These are phyloP conservation scores for Neurospora sp. DNA, from an alignment of 495 filamentous ascomycete species.

Conservation along the genomic window DNA sequence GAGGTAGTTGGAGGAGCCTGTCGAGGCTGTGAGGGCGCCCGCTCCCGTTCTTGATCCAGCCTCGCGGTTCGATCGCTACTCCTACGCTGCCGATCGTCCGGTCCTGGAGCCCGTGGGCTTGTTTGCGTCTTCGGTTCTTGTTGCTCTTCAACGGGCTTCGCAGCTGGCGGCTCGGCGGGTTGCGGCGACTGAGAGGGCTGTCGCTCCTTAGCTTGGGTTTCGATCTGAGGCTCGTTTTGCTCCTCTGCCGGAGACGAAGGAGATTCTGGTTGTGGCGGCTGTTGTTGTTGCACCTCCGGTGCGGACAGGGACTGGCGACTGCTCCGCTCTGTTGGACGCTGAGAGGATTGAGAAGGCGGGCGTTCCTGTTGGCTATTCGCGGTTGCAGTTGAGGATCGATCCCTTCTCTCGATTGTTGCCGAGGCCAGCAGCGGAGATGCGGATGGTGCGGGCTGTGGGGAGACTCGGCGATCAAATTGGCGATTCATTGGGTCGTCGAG, in stretches of 20 bases:
- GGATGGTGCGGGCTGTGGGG: not conserved
- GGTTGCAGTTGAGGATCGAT: not conserved
- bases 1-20: slow-evolving; percentile 5
- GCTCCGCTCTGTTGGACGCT: not conserved
- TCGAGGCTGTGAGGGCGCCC: slow-evolving; percentile 10
- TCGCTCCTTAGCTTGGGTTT: not conserved
- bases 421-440: not conserved
- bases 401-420: not conserved
- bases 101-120: not conserved
- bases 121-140: not conserved
- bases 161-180: not conserved
- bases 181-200: not conserved
- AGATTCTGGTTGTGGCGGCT: not conserved
- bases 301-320: slow-evolving; percentile 2
- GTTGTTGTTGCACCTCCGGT: not conserved
- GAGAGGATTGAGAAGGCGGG: not conserved
- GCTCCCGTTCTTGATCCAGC: not conserved
- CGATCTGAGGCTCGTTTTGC: not conserved
- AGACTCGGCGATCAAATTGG: not conserved
- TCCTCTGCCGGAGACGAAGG: slow-evolving; percentile 13
- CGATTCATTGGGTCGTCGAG: slow-evolving; percentile 4
- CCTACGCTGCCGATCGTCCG: not conserved
- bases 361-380: not conserved
- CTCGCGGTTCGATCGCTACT: not conserved
- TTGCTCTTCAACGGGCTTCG: not conserved